Evolutionary conservation across 2,329 filamentous ascomycete genomes (phyloP), one percentile per base, ranked within the genome.

Genomic region (Colletotrichum limetticola): DNA sequence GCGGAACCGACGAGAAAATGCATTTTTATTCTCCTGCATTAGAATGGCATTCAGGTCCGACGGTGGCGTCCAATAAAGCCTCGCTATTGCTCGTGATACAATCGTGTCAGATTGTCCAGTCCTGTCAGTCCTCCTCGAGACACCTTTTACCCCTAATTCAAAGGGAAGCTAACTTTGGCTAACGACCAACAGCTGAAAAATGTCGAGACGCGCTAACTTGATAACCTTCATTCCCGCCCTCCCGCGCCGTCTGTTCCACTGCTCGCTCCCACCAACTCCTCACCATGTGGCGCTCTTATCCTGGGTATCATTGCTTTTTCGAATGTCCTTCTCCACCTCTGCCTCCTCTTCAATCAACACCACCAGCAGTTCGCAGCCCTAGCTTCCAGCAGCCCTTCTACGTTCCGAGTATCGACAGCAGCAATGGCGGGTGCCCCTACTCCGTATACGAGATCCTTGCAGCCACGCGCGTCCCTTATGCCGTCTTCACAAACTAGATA

Each of bases 261-360:
- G 12, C 16, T 42, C 2, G 11, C 32, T 35, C 32, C 32, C 32
- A 35, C 32, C 32, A 42, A 42, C 37, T 42, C 14, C 14, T 14
- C 11, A 16, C 32, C 60, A 46, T 37, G 35, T 11, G 12, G 19
- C n/a, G 46, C 42, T 35, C 46, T 3, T 5, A 14, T 55, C 42
- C 28, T 32, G 61, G 61, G 61, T 64, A 64, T 64, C 46, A 55
- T 55, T 64, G 28, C 61, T 53, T 12, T 35, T 55, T 16, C 37
- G 32, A 12, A 7, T 11, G 14, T 30, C 16, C 28, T 49, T 35
- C 30, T 26, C 22, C 22, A 53, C 46, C 30, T 64, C 32, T 35
- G 30, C 42, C 42, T 42, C 19, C 42, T 49, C 16, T 11, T 55
- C 61, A 55, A 53, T 55, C 49, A 8, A n/a, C 28, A 64, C 28